A percentile compares a stretch with the other conserved stretches of the same genome.
Conservation (phyloP, 257 asterid genomes). For the Anisodus tanguticus region DNA sequence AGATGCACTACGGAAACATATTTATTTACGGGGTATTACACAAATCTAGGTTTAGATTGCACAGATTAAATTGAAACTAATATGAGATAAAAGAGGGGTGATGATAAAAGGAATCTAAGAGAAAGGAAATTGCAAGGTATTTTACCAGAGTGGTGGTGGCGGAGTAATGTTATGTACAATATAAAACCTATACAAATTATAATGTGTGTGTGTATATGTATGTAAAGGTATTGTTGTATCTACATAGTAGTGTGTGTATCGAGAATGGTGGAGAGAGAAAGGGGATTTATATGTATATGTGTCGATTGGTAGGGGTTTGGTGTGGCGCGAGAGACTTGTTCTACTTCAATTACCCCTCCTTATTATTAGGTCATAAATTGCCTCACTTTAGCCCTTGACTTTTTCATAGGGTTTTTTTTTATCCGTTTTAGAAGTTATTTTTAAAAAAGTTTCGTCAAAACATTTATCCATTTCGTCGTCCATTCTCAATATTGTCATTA, state of each 20-base stretch:
- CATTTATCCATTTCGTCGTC: no score
- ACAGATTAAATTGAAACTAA: neutral
- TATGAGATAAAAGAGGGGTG: neutral
- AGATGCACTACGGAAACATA: neutral
- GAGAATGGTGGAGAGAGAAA: conserved; percentile 25
- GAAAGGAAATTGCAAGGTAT: conserved; percentile 10
- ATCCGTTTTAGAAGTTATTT: no score
- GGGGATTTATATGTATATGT: neutral
- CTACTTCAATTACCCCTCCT: neutral
- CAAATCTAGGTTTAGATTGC: neutral
- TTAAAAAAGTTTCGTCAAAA: no score
- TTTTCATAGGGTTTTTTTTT: neutral
- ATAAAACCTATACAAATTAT: neutral
- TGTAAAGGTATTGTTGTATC: conserved; percentile 21
- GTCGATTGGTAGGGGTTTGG: conserved; percentile 33
- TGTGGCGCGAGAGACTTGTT: conserved; percentile 39
- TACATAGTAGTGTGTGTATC: conserved; percentile 10
- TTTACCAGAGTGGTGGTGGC: neutral
- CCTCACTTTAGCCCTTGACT: neutral
- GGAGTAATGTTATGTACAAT: conserved; percentile 20
- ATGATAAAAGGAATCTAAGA: conserved; percentile 28
- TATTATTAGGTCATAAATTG: neutral
- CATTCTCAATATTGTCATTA: no score
- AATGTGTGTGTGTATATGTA: neutral
- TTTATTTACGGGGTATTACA: neutral